phyloP scores from a whole-genome alignment of 2,329 filamentous ascomycete species.

The Pseudomassariella vexata region DNA sequence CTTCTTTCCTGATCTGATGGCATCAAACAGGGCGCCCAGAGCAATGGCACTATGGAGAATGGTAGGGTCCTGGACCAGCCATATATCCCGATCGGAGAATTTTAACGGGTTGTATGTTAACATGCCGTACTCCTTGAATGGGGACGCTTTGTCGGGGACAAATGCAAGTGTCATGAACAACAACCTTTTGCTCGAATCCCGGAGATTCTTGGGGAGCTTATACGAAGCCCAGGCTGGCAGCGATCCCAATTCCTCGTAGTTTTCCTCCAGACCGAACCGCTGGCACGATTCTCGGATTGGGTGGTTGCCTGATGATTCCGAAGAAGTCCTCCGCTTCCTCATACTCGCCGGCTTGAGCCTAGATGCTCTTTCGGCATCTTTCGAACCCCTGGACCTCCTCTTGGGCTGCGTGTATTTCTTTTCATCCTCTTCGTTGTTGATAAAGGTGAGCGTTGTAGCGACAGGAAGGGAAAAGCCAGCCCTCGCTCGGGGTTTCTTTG shows the following conservation, averaged over 20 bases:
- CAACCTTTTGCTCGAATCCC: constrained; percentile 4
- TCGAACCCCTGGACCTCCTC: not conserved
- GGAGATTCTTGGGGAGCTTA: constrained; percentile 1
- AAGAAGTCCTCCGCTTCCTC: constrained; percentile 5
- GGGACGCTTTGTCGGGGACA: not conserved
- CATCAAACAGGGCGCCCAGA: constrained; percentile 9
- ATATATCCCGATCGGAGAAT: constrained; percentile 3
- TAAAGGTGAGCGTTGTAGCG: constrained; percentile 8
- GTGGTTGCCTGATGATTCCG: too few relatives aligned
- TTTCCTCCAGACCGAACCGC: not conserved
- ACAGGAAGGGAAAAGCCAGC: constrained; percentile 1
- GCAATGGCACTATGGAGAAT: constrained; percentile 10
- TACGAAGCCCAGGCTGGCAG: constrained; percentile 12
- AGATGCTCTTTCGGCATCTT: not conserved
- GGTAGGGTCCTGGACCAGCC: constrained; percentile 8
- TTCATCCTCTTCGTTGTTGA: constrained; percentile 7
- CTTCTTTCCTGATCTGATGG: constrained; percentile 3
- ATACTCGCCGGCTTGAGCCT: not conserved
- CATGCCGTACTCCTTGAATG: not conserved
- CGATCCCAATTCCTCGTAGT: not conserved
- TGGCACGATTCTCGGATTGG: not conserved
- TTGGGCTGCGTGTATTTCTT: not conserved
- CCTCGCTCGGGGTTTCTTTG: constrained; percentile 1
- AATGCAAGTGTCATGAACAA: constrained; percentile 10
- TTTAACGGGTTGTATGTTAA: not conserved